Evolutionary conservation across 2,329 filamentous ascomycete species (phyloP).

Genomic region (Whalleya microplaca): DNA sequence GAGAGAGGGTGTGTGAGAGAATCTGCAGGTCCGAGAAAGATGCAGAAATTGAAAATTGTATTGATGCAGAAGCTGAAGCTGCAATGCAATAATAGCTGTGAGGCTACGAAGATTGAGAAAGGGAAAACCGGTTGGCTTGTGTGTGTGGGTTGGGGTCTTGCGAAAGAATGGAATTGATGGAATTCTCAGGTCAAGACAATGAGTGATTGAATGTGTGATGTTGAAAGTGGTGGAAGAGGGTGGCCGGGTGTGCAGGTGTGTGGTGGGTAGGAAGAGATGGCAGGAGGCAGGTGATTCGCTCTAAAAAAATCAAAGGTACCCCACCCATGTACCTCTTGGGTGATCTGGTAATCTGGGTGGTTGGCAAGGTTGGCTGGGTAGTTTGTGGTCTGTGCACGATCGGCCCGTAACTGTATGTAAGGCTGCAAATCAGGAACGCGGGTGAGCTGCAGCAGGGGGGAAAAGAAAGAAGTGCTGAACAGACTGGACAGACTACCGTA

Average conservation of each 20-base stretch:
- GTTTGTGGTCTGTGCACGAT: not conserved
- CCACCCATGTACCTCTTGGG: not conserved
- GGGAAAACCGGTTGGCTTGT: not conserved
- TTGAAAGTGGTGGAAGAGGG: constrained; percentile 4
- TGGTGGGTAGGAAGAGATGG: not conserved
- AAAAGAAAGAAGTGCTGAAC: not conserved
- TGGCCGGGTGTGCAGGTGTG: constrained; percentile 6
- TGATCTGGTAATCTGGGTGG: not conserved
- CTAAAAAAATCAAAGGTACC: not conserved
- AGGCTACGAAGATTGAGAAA: not conserved
- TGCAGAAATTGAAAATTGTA: constrained; percentile 4
- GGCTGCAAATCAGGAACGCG: not conserved
- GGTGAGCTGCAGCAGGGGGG: not conserved
- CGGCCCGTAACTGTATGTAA: not conserved
- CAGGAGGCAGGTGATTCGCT: not conserved
- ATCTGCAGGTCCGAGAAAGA: not conserved
- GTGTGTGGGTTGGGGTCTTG: not conserved
- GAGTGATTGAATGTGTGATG: constrained; percentile 14
- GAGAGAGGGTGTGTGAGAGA: too few relatives aligned
- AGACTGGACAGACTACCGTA: not conserved
- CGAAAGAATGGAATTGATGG: constrained; percentile 10
- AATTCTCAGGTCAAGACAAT: constrained; percentile 17
- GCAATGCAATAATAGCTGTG: not conserved
- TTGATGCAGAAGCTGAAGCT: constrained; percentile 1
- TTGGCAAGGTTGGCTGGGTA: not conserved